Percentiles rank a stretch among this genome's conserved stretches.
These are phyloP conservation scores for Inga oerstediana DNA, from an alignment of 306 rosid species.

Conservation along the genomic window DNA sequence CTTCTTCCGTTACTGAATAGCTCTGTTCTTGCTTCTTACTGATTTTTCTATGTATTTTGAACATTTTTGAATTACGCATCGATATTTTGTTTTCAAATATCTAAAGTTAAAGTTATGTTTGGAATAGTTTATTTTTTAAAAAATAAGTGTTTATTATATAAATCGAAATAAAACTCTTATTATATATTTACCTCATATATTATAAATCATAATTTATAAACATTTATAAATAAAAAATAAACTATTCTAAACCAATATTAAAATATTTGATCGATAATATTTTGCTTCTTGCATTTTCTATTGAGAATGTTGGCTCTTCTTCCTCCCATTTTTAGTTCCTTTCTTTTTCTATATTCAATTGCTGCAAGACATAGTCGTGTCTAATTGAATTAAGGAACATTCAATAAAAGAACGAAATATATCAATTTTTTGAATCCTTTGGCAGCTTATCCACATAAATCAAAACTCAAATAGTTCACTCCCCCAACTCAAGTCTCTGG, in stretches of 20 bases:
- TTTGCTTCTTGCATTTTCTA: neutral
- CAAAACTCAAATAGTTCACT: too few relatives aligned
- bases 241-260: too few relatives aligned
- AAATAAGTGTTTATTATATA: too few relatives aligned
- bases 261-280: neutral
- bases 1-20: neutral
- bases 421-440: too few relatives aligned
- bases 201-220: too few relatives aligned
- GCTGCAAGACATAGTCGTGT: neutral
- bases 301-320: neutral
- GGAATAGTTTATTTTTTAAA: too few relatives aligned
- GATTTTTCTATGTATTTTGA: neutral
- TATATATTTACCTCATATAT: too few relatives aligned
- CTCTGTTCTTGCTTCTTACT: neutral
- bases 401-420: too few relatives aligned
- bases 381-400: neutral
- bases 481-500: constrained; percentile 17
- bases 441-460: too few relatives aligned
- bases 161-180: too few relatives aligned
- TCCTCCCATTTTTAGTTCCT: too few relatives aligned
- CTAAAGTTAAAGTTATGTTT: neutral
- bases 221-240: too few relatives aligned
- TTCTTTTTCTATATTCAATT: neutral
- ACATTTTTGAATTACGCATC: neutral
- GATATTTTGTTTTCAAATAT: neutral